A percentile compares a stretch with the other conserved stretches of the same genome.
phyloP scores from a whole-genome alignment of 129 eudicot genomes.

The Arctium minus region DNA sequence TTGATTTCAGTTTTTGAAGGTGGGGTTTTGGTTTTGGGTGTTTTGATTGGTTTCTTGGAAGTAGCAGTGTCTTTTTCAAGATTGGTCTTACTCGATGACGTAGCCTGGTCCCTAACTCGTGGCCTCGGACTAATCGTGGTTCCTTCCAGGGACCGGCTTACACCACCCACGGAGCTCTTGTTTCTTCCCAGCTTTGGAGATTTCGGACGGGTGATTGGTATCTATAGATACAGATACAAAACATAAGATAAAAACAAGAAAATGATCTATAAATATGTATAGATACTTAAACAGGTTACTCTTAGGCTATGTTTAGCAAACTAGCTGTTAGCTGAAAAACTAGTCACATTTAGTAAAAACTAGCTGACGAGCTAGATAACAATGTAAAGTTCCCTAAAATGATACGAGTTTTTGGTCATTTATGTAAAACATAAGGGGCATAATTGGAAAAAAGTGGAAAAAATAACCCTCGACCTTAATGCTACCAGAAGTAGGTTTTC shows the following conservation, averaged over 20 bases:
- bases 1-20: constrained; percentile 19
- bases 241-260: neutral
- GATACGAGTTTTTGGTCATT: neutral
- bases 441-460: neutral
- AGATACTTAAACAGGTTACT: neutral
- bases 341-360: too few relatives aligned
- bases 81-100: constrained; percentile 9
- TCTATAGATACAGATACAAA: constrained; percentile 1
- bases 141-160: constrained; percentile 16
- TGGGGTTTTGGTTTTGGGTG: neutral
- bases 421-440: neutral
- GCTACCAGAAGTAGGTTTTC: neutral
- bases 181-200: constrained; percentile 39
- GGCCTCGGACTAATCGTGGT: neutral
- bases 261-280: neutral
- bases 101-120: constrained; percentile 4
- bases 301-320: neutral
- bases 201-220: constrained; percentile 31
- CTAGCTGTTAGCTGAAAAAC: too few relatives aligned
- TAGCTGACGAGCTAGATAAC: neutral
- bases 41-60: constrained; percentile 18
- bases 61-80: constrained; percentile 3
- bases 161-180: constrained; percentile 24
- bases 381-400: neutral
- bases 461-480: neutral